Percentiles rank a stretch among this genome's conserved stretches.
These are phyloP conservation scores for Nothophoma quercina DNA, from an alignment of 2,329 filamentous ascomycete genomes.

Conservation along the genomic window DNA sequence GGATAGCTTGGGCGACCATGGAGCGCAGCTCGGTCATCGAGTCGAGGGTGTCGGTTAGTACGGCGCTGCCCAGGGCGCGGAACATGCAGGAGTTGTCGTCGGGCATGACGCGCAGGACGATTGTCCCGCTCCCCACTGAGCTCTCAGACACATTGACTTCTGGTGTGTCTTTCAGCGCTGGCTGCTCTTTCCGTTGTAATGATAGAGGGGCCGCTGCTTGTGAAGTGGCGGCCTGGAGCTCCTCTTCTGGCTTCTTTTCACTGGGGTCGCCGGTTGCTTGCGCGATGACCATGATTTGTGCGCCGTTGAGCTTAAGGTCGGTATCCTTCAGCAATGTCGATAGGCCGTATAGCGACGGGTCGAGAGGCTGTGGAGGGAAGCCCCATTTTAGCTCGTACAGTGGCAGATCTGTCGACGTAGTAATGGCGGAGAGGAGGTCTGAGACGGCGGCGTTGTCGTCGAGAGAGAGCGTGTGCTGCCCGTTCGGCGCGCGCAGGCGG, in stretches of 20 bases:
- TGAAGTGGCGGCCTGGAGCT: conserved; percentile 19
- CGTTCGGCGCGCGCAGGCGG: conserved; percentile 76
- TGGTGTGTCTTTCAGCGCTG: conserved; percentile 65
- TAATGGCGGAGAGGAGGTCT: conserved; percentile 68
- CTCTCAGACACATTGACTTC: conserved; percentile 65
- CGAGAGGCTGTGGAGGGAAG: conserved; percentile 77
- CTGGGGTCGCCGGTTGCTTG: conserved; percentile 50
- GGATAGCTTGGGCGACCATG: conserved; percentile 81
- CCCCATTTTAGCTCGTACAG: conserved; percentile 83
- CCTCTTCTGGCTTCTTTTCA: conserved; percentile 22
- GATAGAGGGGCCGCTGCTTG: conserved; percentile 45
- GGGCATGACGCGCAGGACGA: conserved; percentile 89
- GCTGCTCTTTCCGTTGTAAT: conserved; percentile 54
- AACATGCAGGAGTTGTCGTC: conserved; percentile 97
- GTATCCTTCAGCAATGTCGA: conserved; percentile 62
- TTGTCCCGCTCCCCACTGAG: conserved; percentile 62
- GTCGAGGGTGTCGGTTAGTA: conserved; percentile 70
- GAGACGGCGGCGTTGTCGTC: conserved; percentile 71
- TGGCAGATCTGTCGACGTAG: conserved; percentile 68
- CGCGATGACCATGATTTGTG: conserved; percentile 70
- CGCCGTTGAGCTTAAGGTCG: conserved; percentile 69
- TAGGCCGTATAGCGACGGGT: conserved; percentile 62
- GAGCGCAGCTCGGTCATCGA: conserved; percentile 76
- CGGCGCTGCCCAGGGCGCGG: conserved; percentile 81
- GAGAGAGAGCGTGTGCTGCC: conserved; percentile 74